Base-by-base conservation (phyloP, 2,329 filamentous ascomycete species). In the Colletotrichum sp. region DNA sequence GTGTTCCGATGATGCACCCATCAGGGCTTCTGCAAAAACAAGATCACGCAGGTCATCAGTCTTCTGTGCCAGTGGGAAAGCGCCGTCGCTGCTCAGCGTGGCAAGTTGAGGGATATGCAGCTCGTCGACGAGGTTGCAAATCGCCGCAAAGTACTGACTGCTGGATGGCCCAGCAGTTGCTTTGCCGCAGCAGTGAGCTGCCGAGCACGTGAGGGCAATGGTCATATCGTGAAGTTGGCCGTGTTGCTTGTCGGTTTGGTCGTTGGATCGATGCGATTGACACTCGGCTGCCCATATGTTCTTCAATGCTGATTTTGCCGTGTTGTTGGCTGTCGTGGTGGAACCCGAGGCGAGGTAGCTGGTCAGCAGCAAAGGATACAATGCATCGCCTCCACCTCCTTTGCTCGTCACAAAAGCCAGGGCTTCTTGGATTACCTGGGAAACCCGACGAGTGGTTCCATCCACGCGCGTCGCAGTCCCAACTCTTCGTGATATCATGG, bases 21-120 rank as follows among this genome's bases (percentile, higher is more conserved):
- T 58, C 30, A 67, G 28, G 13, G 82, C 85, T 78, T 92, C 90
- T 5, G 89, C 90, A 78, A 89, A 90, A 12, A 87, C 87, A 55
- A 91, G 85, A 77, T 92, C 90, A 30, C 87, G 83, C 8, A 91
- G 82, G 77, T 90, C 87, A 70, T 87, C 88, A 16, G 89, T 91
- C 69, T 86, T 85, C 74, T 90, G 87, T 1, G 90, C 89, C 32
- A 91, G 81, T 34, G 87, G 80, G 78, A 91, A 90, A 0, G 90
- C 89, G 2, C 86, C 85, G 34, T 90, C 88, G 4, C 83, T 82
- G 34, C 84, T 84, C 38, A 91, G 80, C 24, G 82, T 84, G 34
- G 81, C 77, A 8, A 87, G 81, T 12, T 77, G 77, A 5, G 82
- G 80, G 7, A 87, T 77, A 4, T 77, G 78, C 16, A 88, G 78